phyloP scores from a whole-genome alignment of 176 grass and related monocot genomes.

The Oryza brachyantha region DNA sequence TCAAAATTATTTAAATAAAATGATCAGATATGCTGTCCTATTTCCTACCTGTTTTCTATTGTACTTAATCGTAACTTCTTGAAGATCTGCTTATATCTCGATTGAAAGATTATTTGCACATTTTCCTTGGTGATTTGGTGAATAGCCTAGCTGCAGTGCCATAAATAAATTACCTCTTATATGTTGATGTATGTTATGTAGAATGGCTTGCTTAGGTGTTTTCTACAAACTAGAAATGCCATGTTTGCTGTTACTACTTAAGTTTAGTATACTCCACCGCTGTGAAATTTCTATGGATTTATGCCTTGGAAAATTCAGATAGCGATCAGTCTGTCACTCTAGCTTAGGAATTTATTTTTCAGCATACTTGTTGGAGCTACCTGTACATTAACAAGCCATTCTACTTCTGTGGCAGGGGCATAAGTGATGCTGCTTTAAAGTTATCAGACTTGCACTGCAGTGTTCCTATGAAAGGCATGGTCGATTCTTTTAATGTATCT shows the following conservation, averaged over 20 bases:
- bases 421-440: conserved; percentile 61
- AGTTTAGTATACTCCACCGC: background rate
- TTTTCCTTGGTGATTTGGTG: background rate
- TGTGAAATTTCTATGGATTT: background rate
- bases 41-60: background rate
- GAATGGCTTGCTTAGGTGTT: background rate
- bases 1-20: conserved; percentile 10
- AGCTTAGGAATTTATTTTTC: conserved; percentile 4
- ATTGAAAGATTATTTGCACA: conserved; percentile 14
- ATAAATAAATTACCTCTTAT: background rate
- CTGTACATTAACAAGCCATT: conserved; percentile 17
- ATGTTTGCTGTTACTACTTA: background rate
- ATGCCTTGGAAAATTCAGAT: background rate
- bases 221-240: conserved; percentile 7
- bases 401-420: conserved; percentile 57
- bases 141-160: conserved; percentile 15
- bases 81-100: conserved; percentile 21
- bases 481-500: conserved; percentile 99
- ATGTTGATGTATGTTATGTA: conserved; percentile 3
- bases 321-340: background rate
- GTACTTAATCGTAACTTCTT: background rate
- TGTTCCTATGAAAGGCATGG: conserved; percentile 99
- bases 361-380: background rate
- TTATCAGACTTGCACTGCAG: conserved; percentile 88
- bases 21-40: background rate